phyloP scores from a whole-genome alignment of 2,329 filamentous ascomycete species.

The Ramichloridium luteum region DNA sequence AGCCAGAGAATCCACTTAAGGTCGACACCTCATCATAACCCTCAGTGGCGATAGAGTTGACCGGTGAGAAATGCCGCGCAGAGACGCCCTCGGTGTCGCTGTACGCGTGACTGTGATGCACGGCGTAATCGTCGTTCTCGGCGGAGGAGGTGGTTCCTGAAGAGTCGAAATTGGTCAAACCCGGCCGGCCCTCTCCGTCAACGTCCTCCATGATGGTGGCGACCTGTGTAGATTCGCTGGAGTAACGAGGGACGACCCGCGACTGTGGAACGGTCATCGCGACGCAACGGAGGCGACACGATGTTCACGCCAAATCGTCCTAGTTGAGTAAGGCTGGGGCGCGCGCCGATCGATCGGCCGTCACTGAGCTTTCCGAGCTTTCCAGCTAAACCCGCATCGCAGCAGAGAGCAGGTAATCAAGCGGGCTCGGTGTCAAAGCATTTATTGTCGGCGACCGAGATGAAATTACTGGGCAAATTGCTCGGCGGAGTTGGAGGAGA shows the following conservation, averaged over 20 bases:
- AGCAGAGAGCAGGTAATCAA: too few species aligned
- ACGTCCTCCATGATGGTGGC: slow-evolving; percentile 24
- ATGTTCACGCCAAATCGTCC: too few species aligned
- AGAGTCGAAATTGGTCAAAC: slow-evolving; percentile 22
- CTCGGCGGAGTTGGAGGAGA: too few species aligned
- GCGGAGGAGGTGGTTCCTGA: slow-evolving; percentile 20
- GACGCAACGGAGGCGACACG: too few species aligned
- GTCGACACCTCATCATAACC: slow-evolving; percentile 17
- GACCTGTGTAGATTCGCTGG: slow-evolving; percentile 9
- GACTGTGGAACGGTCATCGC: background rate
- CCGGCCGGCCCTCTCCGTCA: slow-evolving; percentile 18
- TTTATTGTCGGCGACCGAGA: too few species aligned
- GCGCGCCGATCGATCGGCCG: too few species aligned
- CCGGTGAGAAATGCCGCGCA: slow-evolving; percentile 16
- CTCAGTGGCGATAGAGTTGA: slow-evolving; percentile 8
- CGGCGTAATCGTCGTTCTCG: slow-evolving; percentile 15
- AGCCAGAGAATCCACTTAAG: slow-evolving; percentile 18
- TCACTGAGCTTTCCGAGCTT: too few species aligned
- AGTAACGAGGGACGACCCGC: slow-evolving; percentile 7
- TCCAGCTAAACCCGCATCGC: too few species aligned
- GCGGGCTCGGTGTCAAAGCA: too few species aligned
- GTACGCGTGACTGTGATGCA: slow-evolving; percentile 11
- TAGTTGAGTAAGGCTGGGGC: too few species aligned
- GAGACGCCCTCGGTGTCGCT: slow-evolving; percentile 19
- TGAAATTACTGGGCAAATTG: too few species aligned